Conservation (phyloP, 768 basidiomycete genomes). For the Naganishia vishniacii region DNA sequence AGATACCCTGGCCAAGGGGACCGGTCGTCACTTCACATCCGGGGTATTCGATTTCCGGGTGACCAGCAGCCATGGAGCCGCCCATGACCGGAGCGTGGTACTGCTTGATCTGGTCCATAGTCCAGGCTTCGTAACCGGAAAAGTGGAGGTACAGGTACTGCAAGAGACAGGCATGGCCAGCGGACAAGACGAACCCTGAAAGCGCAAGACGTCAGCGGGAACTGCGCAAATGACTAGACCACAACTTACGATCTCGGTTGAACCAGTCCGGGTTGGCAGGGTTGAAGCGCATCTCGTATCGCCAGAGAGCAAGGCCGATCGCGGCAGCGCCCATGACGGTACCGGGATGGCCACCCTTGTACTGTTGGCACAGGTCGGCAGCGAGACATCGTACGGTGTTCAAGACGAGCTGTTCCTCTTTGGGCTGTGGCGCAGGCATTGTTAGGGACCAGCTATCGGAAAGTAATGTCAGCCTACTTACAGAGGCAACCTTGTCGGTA, state of each 20-base stretch:
- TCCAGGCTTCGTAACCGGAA: constrained; percentile 46
- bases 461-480: constrained; percentile 16
- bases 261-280: constrained; percentile 48
- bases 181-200: constrained; percentile 27
- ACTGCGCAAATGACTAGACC: not conserved
- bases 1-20: constrained; percentile 46
- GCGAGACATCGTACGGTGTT: constrained; percentile 46
- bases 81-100: constrained; percentile 43
- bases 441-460: not conserved
- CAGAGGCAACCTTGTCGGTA: constrained; percentile 28
- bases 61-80: constrained; percentile 44
- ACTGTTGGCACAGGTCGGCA: constrained; percentile 46
- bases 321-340: constrained; percentile 50
- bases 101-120: constrained; percentile 43
- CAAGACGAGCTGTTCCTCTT: constrained; percentile 40
- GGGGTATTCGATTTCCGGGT: constrained; percentile 47
- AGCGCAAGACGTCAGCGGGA: not conserved
- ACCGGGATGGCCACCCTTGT: constrained; percentile 48
- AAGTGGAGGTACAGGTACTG: constrained; percentile 48
- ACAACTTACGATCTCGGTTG: constrained; percentile 36
- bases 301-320: constrained; percentile 46
- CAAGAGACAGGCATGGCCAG: constrained; percentile 46
- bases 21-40: constrained; percentile 45
- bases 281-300: constrained; percentile 46
- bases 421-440: not conserved